These are phyloP conservation scores for Skeletonema costatum DNA, from an alignment of 108 stramenopile genomes.

Conservation along the genomic window DNA sequence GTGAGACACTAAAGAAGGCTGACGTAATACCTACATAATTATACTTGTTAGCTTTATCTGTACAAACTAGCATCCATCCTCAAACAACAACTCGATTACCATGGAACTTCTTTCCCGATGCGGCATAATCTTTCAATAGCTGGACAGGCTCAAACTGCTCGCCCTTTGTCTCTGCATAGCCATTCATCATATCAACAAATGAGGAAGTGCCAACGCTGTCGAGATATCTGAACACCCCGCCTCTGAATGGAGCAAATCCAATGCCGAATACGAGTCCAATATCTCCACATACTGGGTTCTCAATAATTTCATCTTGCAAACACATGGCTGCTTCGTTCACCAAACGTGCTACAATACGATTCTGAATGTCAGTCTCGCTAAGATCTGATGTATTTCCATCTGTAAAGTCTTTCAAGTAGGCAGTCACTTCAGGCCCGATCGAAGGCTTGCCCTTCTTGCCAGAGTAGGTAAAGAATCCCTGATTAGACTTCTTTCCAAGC, in stretches of 20 bases:
- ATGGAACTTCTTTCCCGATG: constrained; percentile 95
- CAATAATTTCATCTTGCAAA: constrained; percentile 98
- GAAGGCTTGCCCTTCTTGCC: constrained; percentile 89
- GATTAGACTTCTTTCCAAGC: constrained; percentile 95
- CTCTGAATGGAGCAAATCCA: constrained; percentile 99
- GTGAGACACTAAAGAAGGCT: too few relatives aligned
- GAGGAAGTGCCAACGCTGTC: constrained; percentile 89
- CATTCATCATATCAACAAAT: constrained; percentile 93
- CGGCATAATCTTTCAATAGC: constrained; percentile 94
- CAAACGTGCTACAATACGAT: constrained; percentile 93
- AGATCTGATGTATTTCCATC: constrained; percentile 61
- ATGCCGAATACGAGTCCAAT: constrained; percentile 99
- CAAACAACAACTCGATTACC: not conserved
- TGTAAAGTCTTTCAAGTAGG: constrained; percentile 74
- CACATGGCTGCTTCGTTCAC: constrained; percentile 98
- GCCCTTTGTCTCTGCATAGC: constrained; percentile 92
- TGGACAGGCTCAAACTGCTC: constrained; percentile 97
- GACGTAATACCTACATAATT: too few relatives aligned
- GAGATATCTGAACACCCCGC: constrained; percentile 97
- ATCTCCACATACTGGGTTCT: constrained; percentile 95
- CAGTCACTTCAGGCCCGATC: constrained; percentile 81
- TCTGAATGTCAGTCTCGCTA: constrained; percentile 89
- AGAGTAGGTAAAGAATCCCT: constrained; percentile 97
- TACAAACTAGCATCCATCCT: not conserved
- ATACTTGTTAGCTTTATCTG: not conserved